phyloP scores from a whole-genome alignment of 148 eudicot species.

The Fagopyrum tataricum region DNA sequence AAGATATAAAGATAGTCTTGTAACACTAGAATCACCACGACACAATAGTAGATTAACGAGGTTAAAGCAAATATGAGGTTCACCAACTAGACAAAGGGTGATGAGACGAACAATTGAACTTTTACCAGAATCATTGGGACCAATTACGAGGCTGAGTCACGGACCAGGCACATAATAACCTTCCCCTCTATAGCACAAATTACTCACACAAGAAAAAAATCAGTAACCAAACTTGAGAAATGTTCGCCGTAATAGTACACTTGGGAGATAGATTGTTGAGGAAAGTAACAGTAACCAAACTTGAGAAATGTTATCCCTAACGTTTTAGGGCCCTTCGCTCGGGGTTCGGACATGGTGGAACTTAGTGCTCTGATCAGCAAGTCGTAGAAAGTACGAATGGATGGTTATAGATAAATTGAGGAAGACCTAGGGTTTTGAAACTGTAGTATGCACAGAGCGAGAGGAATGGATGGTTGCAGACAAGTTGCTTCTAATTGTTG shows the following conservation, averaged over 20 bases:
- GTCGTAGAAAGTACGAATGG: not conserved
- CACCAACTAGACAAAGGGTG: constrained; percentile 90
- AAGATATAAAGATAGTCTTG: not conserved
- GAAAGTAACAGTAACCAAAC: not conserved
- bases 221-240: not conserved
- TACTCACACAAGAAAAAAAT: constrained; percentile 3
- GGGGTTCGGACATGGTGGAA: constrained; percentile 35
- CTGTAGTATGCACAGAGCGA: not conserved
- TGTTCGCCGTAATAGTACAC: not conserved
- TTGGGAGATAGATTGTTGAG: not conserved
- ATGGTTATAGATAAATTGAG: not conserved
- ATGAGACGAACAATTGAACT: constrained; percentile 91
- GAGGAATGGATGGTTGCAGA: no score
- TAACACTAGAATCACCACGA: not conserved
- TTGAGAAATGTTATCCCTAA: not conserved
- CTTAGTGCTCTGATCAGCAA: not conserved
- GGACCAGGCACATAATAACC: constrained; percentile 86
- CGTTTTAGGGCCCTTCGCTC: constrained; percentile 52
- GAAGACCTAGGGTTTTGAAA: constrained; percentile 4
- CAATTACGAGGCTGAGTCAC: constrained; percentile 81
- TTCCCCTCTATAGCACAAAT: constrained; percentile 49
- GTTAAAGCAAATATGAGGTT: constrained; percentile 58
- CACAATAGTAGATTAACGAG: constrained; percentile 4
- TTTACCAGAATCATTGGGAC: constrained; percentile 94
- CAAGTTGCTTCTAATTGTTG: no score